These are phyloP conservation scores for Cystofilobasidium bisporidii DNA, from an alignment of 768 basidiomycete genomes.

Conservation along the genomic window DNA sequence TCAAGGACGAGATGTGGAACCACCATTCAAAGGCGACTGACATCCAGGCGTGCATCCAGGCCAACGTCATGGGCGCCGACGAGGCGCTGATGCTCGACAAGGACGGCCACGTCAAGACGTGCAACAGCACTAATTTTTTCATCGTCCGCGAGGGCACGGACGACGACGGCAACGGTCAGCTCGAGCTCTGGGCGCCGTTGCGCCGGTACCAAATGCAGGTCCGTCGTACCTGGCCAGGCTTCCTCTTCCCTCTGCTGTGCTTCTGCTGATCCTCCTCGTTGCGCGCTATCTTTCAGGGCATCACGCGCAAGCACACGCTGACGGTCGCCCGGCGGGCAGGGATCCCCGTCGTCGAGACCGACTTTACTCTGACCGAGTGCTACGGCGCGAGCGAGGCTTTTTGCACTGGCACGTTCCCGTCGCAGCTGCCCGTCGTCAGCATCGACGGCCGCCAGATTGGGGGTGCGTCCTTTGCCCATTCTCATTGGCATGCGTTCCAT, in stretches of 20 bases:
- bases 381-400: slow-evolving; percentile 22
- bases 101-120: slow-evolving; percentile 29
- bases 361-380: slow-evolving; percentile 20
- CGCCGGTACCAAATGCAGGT: slow-evolving; percentile 27
- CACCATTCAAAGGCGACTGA: too few species aligned
- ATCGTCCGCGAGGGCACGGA: slow-evolving; percentile 27
- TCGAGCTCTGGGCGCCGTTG: slow-evolving; percentile 26
- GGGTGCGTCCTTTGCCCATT: background rate
- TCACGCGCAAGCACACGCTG: slow-evolving; percentile 27
- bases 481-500: too few species aligned
- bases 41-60: slow-evolving; percentile 22
- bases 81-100: slow-evolving; percentile 30
- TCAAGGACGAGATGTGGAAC: too few species aligned
- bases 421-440: slow-evolving; percentile 21
- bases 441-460: slow-evolving; percentile 24
- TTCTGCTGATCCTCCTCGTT: too few species aligned
- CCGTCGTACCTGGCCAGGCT: too few species aligned
- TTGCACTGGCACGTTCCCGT: slow-evolving; percentile 24
- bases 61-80: slow-evolving; percentile 29
- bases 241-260: too few species aligned
- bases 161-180: too few species aligned
- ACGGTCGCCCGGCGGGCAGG: slow-evolving; percentile 22
- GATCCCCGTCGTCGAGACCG: slow-evolving; percentile 20
- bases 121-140: slow-evolving; percentile 31
- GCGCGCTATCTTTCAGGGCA: slow-evolving; percentile 7